Evolutionary conservation across 768 basidiomycete species (phyloP), one percentile per base, ranked within the genome.

Genomic region (Podaxis pistillaris): DNA sequence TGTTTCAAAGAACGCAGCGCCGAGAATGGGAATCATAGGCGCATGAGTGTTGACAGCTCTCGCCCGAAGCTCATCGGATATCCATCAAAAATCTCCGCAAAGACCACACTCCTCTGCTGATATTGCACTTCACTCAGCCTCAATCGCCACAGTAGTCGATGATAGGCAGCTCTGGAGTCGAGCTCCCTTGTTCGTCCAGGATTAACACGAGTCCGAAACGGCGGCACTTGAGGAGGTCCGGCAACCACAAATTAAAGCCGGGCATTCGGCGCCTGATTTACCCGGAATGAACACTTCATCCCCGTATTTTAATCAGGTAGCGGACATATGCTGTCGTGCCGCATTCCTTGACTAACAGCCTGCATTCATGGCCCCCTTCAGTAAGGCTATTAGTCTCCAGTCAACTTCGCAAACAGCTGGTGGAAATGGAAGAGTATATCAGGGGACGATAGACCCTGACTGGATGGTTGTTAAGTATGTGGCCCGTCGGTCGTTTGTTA

Each of bases 401-500:
- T 52, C 68, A 6, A 38, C 38, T 13, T 64, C 65, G 30, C 54
- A 33, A 8, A 52, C 58, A 22, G 56, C 64, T 26, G 61, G 64
- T 28, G 68, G 66, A 2, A 60, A 64, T n/a, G 59, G 55, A 13
- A 70, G 62, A 33, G 61, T 71, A 6, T 80, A 75, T 52, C 56
- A 56, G 7, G 83, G 83, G 19, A 65, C 72, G 26, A 73, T 84
- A 36, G 81, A 85, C 63, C 64, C 75, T 17, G 75, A 77, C 4
- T 86, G 84, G 85, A 50, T 71, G 4, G 65, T 84, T 50, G 74
- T 72, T 54, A 75, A 76, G 84, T 83, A 66, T 68, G 82, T 75
- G 19, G 30, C 4, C 33, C n/a, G 4, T 28, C 13, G n/a, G 54
- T 9, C 38, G 40, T 28, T 17, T 54, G 22, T 17, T 24, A 56